These are phyloP conservation scores for Lachancea fermentati DNA, from an alignment of 805 yeast species.

Conservation along the genomic window DNA sequence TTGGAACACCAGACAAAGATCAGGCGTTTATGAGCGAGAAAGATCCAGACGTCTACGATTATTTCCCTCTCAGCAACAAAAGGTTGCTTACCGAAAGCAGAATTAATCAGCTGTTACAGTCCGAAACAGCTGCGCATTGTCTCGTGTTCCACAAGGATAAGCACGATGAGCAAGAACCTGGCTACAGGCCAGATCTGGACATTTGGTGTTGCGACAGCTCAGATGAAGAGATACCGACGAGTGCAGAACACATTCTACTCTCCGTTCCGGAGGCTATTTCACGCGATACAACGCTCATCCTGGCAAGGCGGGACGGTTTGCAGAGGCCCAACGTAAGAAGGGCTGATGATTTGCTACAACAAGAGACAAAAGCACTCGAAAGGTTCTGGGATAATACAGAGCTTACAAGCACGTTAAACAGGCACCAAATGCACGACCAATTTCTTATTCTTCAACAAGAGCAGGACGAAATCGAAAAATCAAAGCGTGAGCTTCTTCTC, in stretches of 20 bases:
- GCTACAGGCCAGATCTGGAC: constrained; percentile 27
- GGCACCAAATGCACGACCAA: constrained; percentile 20
- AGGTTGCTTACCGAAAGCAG: constrained; percentile 22
- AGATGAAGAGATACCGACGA: constrained; percentile 2
- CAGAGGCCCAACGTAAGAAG: constrained; percentile 19
- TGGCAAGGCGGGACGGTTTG: neutral
- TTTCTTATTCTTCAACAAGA: constrained; percentile 18
- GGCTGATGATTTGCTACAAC: constrained; percentile 16
- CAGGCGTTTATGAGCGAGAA: neutral
- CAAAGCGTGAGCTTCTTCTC: constrained; percentile 4
- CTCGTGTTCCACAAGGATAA: constrained; percentile 22
- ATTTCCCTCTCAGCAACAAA: constrained; percentile 20
- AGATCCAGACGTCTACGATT: constrained; percentile 15
- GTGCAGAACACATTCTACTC: neutral
- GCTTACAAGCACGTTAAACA: constrained; percentile 15
- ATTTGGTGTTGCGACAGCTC: constrained; percentile 21
- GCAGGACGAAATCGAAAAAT: constrained; percentile 5
- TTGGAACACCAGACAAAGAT: constrained; percentile 2
- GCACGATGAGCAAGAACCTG: constrained; percentile 1
- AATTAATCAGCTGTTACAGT: constrained; percentile 12
- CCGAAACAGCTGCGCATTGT: constrained; percentile 30
- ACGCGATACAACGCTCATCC: too few relatives aligned
- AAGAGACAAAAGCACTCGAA: constrained; percentile 16
- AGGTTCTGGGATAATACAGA: constrained; percentile 19
- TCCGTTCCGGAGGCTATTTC: too few relatives aligned